phyloP scores from a whole-genome alignment of 2,329 filamentous ascomycete species.

The Paecilomyces formosus region DNA sequence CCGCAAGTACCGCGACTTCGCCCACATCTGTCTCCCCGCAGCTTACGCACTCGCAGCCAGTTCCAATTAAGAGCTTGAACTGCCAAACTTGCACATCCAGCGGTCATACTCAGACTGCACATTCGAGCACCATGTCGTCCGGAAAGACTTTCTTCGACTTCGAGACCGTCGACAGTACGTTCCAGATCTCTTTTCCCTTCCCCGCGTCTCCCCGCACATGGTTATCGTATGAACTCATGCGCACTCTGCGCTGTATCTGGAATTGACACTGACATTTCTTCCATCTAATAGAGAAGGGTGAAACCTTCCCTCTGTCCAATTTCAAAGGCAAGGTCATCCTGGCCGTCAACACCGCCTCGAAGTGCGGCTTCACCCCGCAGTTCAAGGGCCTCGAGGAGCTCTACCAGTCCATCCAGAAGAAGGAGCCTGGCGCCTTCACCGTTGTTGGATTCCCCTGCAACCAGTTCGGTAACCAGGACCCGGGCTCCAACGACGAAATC shows the following conservation, averaged over 20 bases:
- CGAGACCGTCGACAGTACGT: constrained; percentile 51
- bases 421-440: constrained; percentile 68
- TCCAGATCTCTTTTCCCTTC: constrained; percentile 3
- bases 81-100: background rate
- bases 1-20: background rate
- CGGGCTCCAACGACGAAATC: constrained; percentile 72
- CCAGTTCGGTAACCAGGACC: constrained; percentile 90
- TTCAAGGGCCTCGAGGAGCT: constrained; percentile 85
- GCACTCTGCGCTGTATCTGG: background rate
- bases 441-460: constrained; percentile 98
- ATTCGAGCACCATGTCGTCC: constrained; percentile 43
- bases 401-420: constrained; percentile 67
- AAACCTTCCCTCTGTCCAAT: constrained; percentile 59
- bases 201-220: background rate
- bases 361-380: constrained; percentile 98
- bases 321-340: constrained; percentile 91
- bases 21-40: background rate
- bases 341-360: constrained; percentile 94
- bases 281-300: constrained; percentile 57
- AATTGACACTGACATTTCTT: constrained; percentile 7
- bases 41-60: background rate
- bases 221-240: background rate
- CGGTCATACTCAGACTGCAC: background rate
- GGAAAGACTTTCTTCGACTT: constrained; percentile 55
- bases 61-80: background rate